Conservation (phyloP, 2,329 filamentous ascomycete species). For the Colletotrichum sp. region DNA sequence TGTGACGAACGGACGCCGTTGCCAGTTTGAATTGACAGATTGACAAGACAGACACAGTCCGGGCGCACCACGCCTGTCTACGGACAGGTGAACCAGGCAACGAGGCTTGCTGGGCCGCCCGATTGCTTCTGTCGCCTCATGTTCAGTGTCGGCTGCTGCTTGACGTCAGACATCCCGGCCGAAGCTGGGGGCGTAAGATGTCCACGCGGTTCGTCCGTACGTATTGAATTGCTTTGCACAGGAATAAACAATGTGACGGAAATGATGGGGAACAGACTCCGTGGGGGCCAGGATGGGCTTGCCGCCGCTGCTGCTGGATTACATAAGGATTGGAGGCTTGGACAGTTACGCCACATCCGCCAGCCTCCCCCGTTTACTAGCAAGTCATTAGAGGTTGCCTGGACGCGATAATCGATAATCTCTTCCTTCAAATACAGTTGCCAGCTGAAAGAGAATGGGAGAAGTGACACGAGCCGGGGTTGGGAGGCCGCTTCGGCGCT, state of each 20-base stretch:
- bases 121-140: not conserved
- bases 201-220: not conserved
- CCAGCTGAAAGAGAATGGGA: not conserved
- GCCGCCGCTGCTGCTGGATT: not conserved
- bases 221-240: not conserved
- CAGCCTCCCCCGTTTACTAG: not conserved
- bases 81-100: not conserved
- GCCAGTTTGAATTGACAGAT: not conserved
- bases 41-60: not conserved
- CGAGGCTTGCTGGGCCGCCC: not conserved
- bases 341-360: not conserved
- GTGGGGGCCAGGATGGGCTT: not conserved
- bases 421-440: not conserved
- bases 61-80: not conserved
- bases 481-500: not conserved
- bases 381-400: not conserved
- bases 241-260: not conserved
- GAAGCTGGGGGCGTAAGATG: not conserved
- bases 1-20: not conserved
- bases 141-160: not conserved
- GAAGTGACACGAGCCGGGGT: not conserved
- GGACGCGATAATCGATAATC: not conserved
- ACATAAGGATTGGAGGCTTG: not conserved
- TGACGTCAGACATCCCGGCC: not conserved
- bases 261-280: not conserved